phyloP scores from a whole-genome alignment of 768 basidiomycete genomes.

The Mycena galopus region DNA sequence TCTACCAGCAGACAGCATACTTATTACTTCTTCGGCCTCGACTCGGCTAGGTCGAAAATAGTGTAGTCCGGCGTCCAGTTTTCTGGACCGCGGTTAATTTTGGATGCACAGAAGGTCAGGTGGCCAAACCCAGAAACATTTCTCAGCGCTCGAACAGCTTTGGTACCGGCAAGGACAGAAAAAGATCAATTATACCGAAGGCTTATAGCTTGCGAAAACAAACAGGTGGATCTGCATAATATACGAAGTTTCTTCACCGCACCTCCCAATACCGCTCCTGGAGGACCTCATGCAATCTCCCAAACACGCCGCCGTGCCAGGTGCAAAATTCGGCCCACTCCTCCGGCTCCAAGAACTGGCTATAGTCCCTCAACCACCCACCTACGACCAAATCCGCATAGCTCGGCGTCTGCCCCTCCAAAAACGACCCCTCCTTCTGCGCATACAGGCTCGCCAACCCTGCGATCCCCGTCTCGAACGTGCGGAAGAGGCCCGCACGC shows the following conservation, averaged over 20 bases:
- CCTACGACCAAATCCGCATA: slow-evolving; percentile 31
- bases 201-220: too few relatives aligned
- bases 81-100: too few relatives aligned
- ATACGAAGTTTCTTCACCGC: slow-evolving; percentile 9
- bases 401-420: slow-evolving; percentile 22
- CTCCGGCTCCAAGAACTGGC: slow-evolving; percentile 8
- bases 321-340: slow-evolving; percentile 26
- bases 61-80: too few relatives aligned
- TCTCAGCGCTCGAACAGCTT: too few relatives aligned
- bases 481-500: background rate
- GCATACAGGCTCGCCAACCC: slow-evolving; percentile 16
- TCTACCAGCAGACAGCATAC: too few relatives aligned
- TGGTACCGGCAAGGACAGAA: too few relatives aligned
- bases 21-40: too few relatives aligned
- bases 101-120: too few relatives aligned
- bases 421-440: slow-evolving; percentile 24
- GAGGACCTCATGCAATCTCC: slow-evolving; percentile 22
- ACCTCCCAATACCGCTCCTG: slow-evolving; percentile 26
- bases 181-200: too few relatives aligned
- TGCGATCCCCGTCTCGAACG: slow-evolving; percentile 4
- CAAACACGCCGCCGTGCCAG: slow-evolving; percentile 33
- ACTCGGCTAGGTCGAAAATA: too few relatives aligned
- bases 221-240: too few relatives aligned
- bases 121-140: too few relatives aligned
- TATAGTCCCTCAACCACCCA: slow-evolving; percentile 21